Percentiles rank a stretch among this genome's conserved stretches.
These are phyloP conservation scores for Leccinum aurantiacum DNA, from an alignment of 768 basidiomycete genomes.

Conservation along the genomic window DNA sequence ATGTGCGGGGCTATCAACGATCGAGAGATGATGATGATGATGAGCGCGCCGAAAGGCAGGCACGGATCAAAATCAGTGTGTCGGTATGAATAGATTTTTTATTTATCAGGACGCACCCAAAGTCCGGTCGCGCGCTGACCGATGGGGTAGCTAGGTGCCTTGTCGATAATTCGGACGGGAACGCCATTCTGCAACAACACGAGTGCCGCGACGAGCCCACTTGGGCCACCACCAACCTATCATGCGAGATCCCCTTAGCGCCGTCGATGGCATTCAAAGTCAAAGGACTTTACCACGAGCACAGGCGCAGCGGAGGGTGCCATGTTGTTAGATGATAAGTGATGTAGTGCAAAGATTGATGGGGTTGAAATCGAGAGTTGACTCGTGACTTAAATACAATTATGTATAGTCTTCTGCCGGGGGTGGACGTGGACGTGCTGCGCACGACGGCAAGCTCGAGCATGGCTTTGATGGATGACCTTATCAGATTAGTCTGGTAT, in stretches of 20 bases:
- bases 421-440: no score
- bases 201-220: slow-evolving; percentile 36
- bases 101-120: slow-evolving; percentile 30
- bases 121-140: slow-evolving; percentile 42
- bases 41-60: no score
- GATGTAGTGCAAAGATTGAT: background rate
- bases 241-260: background rate
- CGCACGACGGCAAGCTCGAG: no score
- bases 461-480: no score
- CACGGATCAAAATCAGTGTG: background rate
- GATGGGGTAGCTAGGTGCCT: slow-evolving; percentile 35
- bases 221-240: slow-evolving; percentile 33
- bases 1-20: slow-evolving; percentile 31
- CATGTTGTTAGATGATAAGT: slow-evolving; percentile 2
- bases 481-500: no score
- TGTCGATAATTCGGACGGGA: slow-evolving; percentile 55
- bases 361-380: background rate
- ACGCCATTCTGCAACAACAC: slow-evolving; percentile 43
- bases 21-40: background rate
- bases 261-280: background rate
- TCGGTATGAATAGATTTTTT: background rate
- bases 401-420: no score
- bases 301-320: slow-evolving; percentile 14
- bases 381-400: no score
- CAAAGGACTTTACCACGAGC: slow-evolving; percentile 18